A percentile compares a stretch with the other conserved stretches of the same genome.
Evolutionary conservation across 805 yeast genomes (phyloP).

Genomic region (Yarrowia bubula): DNA sequence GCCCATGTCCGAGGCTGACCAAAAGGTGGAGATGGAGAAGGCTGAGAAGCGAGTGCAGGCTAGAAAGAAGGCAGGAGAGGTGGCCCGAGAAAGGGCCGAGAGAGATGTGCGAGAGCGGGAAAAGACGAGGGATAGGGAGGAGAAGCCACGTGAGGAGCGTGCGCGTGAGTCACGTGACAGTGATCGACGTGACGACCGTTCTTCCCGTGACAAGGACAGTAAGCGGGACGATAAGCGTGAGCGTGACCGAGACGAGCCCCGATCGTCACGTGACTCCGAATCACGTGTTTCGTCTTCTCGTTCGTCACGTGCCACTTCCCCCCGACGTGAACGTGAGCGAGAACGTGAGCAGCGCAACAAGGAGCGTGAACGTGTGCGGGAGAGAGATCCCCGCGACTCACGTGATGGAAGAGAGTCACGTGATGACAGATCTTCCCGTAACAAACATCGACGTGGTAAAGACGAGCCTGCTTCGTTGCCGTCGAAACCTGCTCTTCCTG

Average conservation of each 20-base stretch:
- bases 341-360: conserved; percentile 19
- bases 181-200: not conserved
- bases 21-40: conserved; percentile 34
- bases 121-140: not conserved
- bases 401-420: conserved; percentile 2
- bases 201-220: not conserved
- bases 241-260: too few species aligned
- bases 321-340: conserved; percentile 17
- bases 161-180: not conserved
- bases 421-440: not conserved
- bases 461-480: conserved; percentile 3
- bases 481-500: not conserved
- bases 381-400: conserved; percentile 1
- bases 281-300: not conserved
- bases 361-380: not conserved
- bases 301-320: not conserved
- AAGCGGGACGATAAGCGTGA: too few species aligned
- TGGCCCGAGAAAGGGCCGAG: not conserved
- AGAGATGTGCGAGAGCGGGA: not conserved
- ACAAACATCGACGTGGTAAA: not conserved
- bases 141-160: not conserved
- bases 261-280: not conserved
- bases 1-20: conserved; percentile 33
- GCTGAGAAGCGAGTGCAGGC: conserved; percentile 33
- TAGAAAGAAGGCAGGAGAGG: not conserved